These are phyloP conservation scores for Solanum corneliomulleri DNA, from an alignment of 257 asterid species.

Conservation along the genomic window DNA sequence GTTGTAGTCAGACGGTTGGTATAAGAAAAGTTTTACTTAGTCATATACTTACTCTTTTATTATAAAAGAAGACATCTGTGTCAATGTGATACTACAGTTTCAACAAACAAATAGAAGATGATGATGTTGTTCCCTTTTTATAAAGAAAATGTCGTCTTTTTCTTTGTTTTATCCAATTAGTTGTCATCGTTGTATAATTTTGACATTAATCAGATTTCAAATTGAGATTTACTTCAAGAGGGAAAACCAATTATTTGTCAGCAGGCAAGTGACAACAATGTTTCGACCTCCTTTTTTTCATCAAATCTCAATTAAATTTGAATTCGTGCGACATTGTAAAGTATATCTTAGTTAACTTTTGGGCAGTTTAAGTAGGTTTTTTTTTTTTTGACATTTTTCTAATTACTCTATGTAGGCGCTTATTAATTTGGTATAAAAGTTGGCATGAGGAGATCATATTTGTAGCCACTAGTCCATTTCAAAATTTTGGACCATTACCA, in stretches of 20 bases:
- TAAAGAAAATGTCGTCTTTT: neutral
- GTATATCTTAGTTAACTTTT: neutral
- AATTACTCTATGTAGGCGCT: neutral
- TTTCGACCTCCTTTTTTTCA: neutral
- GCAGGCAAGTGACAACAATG: neutral
- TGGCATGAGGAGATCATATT: neutral
- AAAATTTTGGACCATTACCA: neutral
- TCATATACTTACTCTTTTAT: conserved; percentile 4
- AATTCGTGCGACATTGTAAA: neutral
- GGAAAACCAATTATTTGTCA: neutral
- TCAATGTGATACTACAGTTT: neutral
- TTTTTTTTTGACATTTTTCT: no score
- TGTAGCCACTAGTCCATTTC: neutral
- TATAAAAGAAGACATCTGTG: conserved; percentile 13
- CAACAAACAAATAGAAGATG: neutral
- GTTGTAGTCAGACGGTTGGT: conserved; percentile 17
- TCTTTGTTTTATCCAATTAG: neutral
- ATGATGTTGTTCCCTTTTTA: neutral
- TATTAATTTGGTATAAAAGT: neutral
- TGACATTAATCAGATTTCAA: neutral
- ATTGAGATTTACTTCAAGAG: neutral
- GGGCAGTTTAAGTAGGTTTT: neutral
- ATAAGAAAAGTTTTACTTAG: neutral
- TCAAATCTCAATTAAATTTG: no score
- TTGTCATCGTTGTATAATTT: neutral